phyloP scores from a whole-genome alignment of 2,329 filamentous ascomycete genomes.

The Xenoacremonium recifei region DNA sequence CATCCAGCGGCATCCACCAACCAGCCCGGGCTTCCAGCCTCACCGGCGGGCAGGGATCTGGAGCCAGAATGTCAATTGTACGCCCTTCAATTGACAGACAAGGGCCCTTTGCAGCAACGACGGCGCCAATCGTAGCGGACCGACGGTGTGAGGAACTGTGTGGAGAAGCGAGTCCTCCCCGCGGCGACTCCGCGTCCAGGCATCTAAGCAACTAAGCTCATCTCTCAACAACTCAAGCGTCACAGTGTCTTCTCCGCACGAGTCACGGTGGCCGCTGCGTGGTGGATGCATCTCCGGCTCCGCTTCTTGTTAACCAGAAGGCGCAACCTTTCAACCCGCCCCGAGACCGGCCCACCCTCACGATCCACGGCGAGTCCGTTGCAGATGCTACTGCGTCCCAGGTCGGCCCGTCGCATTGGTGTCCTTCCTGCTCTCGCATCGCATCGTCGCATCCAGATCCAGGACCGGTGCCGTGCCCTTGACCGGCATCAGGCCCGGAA shows the following conservation, averaged over 20 bases:
- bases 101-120: slow-evolving; percentile 16
- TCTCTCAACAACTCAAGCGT: background rate
- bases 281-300: slow-evolving; percentile 17
- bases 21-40: slow-evolving; percentile 12
- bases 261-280: slow-evolving; percentile 5
- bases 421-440: background rate
- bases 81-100: slow-evolving; percentile 30
- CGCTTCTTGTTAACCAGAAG: slow-evolving; percentile 29
- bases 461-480: too few species aligned
- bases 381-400: background rate
- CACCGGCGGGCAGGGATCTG: slow-evolving; percentile 18
- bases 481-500: too few species aligned
- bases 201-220: too few species aligned
- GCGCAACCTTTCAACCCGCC: slow-evolving; percentile 15
- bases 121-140: slow-evolving; percentile 9
- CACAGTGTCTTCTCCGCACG: slow-evolving; percentile 14
- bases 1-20: slow-evolving; percentile 15
- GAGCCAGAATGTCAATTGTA: slow-evolving; percentile 24
- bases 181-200: background rate
- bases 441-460: too few species aligned
- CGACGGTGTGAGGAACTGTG: slow-evolving; percentile 19
- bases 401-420: background rate
- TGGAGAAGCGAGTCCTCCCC: background rate
- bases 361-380: background rate
- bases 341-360: slow-evolving; percentile 22